A percentile compares a stretch with the other conserved stretches of the same genome.
Conservation (phyloP, 345 rosid genomes). For the Cardiospermum halicacabum region DNA sequence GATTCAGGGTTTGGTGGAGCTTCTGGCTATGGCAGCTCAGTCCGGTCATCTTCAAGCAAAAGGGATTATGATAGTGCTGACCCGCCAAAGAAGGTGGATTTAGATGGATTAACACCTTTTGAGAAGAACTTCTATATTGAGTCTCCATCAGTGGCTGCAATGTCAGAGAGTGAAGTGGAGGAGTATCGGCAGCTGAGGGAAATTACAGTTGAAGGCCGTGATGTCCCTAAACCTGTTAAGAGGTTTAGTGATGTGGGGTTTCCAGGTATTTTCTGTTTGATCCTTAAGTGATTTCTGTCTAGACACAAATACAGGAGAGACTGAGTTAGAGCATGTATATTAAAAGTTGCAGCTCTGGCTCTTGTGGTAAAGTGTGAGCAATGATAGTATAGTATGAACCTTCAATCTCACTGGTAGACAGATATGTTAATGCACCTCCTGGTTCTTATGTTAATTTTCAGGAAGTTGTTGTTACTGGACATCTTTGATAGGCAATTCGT, state of each 20-base stretch:
- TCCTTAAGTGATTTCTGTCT: neutral
- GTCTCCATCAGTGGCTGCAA: constrained; percentile 70
- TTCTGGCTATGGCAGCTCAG: constrained; percentile 52
- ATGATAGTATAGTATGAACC: neutral
- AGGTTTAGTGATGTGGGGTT: constrained; percentile 73
- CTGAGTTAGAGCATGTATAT: neutral
- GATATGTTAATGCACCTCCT: neutral
- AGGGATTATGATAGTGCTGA: constrained; percentile 47
- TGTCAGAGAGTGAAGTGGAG: constrained; percentile 77
- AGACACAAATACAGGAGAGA: too few species aligned
- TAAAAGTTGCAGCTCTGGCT: neutral
- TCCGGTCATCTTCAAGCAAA: constrained; percentile 46
- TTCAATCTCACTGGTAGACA: neutral
- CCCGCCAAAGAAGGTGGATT: constrained; percentile 65
- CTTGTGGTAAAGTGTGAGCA: neutral
- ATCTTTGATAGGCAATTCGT: neutral
- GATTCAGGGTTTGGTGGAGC: constrained; percentile 94
- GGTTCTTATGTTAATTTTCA: neutral
- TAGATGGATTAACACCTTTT: constrained; percentile 91
- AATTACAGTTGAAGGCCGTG: constrained; percentile 90
- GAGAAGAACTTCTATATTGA: constrained; percentile 94
- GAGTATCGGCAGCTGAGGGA: constrained; percentile 72
- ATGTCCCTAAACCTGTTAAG: constrained; percentile 93
- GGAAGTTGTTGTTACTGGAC: neutral
- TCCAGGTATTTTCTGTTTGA: constrained; percentile 56